phyloP scores from a whole-genome alignment of 169 alveolate species.

The Eimeria tenella region DNA sequence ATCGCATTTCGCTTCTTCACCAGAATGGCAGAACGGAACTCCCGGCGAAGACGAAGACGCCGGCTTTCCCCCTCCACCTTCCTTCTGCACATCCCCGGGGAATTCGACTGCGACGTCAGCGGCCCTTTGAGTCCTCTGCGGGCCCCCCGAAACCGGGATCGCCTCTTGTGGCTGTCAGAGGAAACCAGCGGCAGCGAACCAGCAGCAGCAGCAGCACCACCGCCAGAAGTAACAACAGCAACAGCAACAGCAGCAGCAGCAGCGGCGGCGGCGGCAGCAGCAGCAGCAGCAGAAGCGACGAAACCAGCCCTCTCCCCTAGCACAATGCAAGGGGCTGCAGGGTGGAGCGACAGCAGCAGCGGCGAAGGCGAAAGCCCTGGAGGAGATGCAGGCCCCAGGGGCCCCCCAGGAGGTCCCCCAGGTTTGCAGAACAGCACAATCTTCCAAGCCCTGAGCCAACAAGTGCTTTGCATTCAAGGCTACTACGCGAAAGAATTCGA shows the following conservation, averaged over 20 bases:
- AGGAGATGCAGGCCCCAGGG: too few relatives aligned
- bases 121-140: background rate
- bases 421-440: background rate
- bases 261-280: too few relatives aligned
- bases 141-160: conserved; percentile 10
- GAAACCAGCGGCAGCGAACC: background rate
- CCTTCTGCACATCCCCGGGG: background rate
- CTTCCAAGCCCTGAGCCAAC: background rate
- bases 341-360: too few relatives aligned
- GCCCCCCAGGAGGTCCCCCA: too few relatives aligned
- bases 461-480: conserved; percentile 1
- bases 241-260: too few relatives aligned
- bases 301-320: too few relatives aligned
- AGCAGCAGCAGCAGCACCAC: background rate
- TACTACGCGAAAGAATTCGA: background rate
- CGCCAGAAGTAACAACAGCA: too few relatives aligned
- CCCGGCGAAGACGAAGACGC: background rate
- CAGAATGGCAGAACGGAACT: background rate
- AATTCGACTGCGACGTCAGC: background rate
- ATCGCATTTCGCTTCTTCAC: background rate
- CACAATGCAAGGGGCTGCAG: too few relatives aligned
- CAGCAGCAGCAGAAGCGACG: too few relatives aligned
- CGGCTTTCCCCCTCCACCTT: conserved; percentile 15
- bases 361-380: too few relatives aligned
- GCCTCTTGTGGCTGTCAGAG: conserved; percentile 5